These are phyloP conservation scores for Leptosphaerulina australis DNA, from an alignment of 2,329 filamentous ascomycete genomes.

Conservation along the genomic window DNA sequence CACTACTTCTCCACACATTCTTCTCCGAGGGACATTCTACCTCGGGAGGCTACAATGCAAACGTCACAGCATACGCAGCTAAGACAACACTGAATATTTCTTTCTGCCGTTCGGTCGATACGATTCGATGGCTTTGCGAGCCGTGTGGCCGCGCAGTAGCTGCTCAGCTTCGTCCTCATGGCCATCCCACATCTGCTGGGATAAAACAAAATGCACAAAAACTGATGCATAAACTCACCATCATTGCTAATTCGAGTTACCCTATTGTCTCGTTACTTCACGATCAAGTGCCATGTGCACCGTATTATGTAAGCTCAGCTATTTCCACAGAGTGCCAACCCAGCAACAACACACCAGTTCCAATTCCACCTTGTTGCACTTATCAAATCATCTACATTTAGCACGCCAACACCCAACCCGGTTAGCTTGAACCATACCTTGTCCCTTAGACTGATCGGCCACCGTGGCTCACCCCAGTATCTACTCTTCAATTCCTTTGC, in stretches of 20 bases:
- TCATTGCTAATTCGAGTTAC: no score
- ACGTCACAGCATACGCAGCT: conserved; percentile 16
- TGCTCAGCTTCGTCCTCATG: no score
- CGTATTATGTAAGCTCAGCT: conserved; percentile 11
- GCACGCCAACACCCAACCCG: conserved; percentile 26
- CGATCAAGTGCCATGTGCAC: neutral
- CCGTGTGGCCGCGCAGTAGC: neutral
- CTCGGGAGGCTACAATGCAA: conserved; percentile 5
- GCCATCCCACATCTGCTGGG: no score
- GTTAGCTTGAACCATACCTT: conserved; percentile 30
- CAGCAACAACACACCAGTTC: conserved; percentile 35
- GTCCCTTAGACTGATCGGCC: conserved; percentile 33
- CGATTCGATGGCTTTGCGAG: neutral
- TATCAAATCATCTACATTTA: conserved; percentile 34
- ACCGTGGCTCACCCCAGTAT: conserved; percentile 35
- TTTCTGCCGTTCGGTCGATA: conserved; percentile 1
- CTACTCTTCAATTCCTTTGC: conserved; percentile 30
- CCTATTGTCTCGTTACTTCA: neutral
- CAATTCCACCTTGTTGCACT: conserved; percentile 37
- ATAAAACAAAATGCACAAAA: no score
- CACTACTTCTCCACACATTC: conserved; percentile 14
- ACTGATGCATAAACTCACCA: no score
- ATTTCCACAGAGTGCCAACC: conserved; percentile 33
- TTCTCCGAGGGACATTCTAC: conserved; percentile 5
- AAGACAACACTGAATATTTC: no score